A percentile compares a stretch with the other conserved stretches of the same genome.
Conservation (phyloP, 169 alveolate species). For the Eimeria sp. region DNA sequence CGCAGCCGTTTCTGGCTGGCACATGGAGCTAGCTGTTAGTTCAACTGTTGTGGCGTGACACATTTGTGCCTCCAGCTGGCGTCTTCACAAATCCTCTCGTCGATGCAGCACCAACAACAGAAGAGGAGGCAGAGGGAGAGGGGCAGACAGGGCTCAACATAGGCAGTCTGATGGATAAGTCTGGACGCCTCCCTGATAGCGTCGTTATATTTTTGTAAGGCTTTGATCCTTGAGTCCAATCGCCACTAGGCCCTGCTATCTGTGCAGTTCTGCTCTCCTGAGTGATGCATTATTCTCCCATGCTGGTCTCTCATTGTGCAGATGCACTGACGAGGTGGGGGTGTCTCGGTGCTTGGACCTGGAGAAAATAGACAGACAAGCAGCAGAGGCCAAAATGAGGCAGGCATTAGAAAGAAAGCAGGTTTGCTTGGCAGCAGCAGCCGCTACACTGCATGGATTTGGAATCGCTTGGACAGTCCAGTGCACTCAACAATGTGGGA, state of each 20-base stretch:
- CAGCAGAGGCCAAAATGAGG: constrained; percentile 4
- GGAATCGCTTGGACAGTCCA: not conserved
- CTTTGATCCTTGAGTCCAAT: not conserved
- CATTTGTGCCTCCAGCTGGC: constrained; percentile 12
- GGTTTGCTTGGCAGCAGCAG: not conserved
- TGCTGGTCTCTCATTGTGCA: not conserved
- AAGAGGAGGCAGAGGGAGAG: constrained; percentile 7
- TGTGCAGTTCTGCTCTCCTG: not conserved
- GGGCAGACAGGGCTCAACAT: not conserved
- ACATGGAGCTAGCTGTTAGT: not conserved
- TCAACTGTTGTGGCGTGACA: not conserved
- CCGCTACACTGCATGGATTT: not conserved
- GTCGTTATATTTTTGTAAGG: constrained; percentile 62
- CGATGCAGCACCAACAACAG: not conserved
- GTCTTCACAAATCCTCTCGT: constrained; percentile 40
- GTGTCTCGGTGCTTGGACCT: constrained; percentile 62
- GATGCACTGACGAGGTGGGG: constrained; percentile 60
- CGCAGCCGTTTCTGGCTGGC: not conserved
- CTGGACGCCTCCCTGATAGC: constrained; percentile 73
- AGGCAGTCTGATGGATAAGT: constrained; percentile 61
- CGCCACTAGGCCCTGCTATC: not conserved
- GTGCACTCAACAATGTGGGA: not conserved
- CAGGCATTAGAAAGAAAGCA: constrained; percentile 2
- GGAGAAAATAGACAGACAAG: constrained; percentile 21
- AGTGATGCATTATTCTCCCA: not conserved